Base-by-base conservation (phyloP, 805 yeast genomes). In the Metschnikowia cubensis region DNA sequence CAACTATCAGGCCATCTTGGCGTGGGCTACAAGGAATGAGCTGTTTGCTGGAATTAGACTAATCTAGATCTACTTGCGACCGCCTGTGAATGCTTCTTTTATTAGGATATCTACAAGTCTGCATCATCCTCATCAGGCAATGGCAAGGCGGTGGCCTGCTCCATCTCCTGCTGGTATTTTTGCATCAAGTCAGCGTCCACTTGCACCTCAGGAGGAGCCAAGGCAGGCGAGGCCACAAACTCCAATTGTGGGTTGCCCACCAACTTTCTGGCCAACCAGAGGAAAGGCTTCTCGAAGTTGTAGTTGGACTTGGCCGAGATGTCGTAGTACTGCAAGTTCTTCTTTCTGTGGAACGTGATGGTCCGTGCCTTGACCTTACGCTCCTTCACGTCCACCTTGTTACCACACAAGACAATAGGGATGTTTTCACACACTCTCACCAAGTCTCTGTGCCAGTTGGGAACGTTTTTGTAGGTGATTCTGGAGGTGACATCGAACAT, bases 341-440 rank as follows among this genome's bases (percentile, higher is more conserved):
- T 94, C 95, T 94, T 94, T 84, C 99, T 88, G 89, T 94, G 99
- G 97, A 94, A 94, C 63, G 99, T 94, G 81, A 94, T 94, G 70
- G 97, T 89, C 84, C 94, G 94, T 65, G 99, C 99, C 84, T 94
- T 94, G 69, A 94, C 99, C 80, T 94, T 94, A 78, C 99, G 88
- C 82, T 94, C 99, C 83, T 94, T 94, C 63, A 94, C 99, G 74
- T 94, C 99, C 65, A 94, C 99, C 80, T 94, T 94, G 87, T 94
- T 94, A 79, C 99, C 99, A 81, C 97, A 89, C 62, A 94, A 81
- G 55, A 94, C 99, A 67, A 94, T 94, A 66, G 99, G 99, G 65
- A 94, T 94, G 84, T 92, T 94, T 80, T 94, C 99, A 81, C 99
- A 94, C 59, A 94, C 99, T 80, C 99, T 89, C 59, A 94, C 97